Conservation (phyloP, 225 moss, liverwort and hornwort species). For the Pleurozium schreberi region DNA sequence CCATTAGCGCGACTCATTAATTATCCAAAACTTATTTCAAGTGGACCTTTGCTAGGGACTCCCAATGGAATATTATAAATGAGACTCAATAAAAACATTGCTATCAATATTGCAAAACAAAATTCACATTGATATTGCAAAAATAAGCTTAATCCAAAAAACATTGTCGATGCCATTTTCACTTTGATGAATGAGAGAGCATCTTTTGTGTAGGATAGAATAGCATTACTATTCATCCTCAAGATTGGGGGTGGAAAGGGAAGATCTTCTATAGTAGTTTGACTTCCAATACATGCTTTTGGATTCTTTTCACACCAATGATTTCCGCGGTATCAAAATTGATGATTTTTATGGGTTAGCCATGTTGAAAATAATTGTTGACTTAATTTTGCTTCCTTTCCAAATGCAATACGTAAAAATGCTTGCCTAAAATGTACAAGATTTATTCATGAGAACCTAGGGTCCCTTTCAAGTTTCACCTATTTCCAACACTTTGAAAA, state of each 20-base stretch:
- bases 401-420: background rate
- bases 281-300: too few relatives aligned
- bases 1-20: too few relatives aligned
- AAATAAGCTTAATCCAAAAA: background rate
- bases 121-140: background rate
- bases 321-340: too few relatives aligned
- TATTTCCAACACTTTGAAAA: background rate
- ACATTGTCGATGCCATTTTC: too few relatives aligned
- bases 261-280: too few relatives aligned
- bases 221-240: too few relatives aligned
- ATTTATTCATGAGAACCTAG: background rate
- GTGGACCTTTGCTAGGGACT: background rate
- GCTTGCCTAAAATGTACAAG: background rate
- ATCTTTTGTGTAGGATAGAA: too few relatives aligned
- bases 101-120: background rate
- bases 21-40: background rate
- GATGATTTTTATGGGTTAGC: too few relatives aligned
- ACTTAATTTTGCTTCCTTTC: background rate
- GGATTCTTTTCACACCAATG: too few relatives aligned
- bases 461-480: rapidly evolving
- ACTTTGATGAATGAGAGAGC: too few relatives aligned
- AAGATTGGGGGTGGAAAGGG: too few relatives aligned
- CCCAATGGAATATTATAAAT: background rate
- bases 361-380: background rate
- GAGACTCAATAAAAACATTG: background rate